Percentiles rank a stretch among this genome's conserved stretches.
Conservation (phyloP, 2,329 filamentous ascomycete genomes). For the Sarocladiaceae sp. region DNA sequence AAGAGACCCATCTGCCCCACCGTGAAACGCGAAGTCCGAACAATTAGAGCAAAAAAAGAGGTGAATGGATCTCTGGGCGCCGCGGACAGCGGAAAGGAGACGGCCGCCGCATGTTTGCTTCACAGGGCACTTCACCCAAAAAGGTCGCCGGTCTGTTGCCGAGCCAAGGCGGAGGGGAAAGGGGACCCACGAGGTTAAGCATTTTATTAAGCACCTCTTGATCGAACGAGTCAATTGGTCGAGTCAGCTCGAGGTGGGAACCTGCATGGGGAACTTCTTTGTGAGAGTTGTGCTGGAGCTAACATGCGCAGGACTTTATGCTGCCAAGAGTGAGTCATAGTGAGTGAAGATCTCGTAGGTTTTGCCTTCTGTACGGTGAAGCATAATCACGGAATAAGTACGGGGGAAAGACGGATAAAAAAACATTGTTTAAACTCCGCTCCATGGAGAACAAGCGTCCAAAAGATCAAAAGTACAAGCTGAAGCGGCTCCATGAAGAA, state of each 20-base stretch:
- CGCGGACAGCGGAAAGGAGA: not conserved
- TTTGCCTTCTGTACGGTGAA: not conserved
- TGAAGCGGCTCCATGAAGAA: no score
- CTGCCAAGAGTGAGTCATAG: not conserved
- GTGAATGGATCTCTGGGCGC: not conserved
- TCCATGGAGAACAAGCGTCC: no score
- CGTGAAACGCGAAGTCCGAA: not conserved
- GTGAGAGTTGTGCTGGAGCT: no score
- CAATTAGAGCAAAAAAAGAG: not conserved
- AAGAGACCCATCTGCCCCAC: constrained; percentile 1
- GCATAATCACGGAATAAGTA: no score
- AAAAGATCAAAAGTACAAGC: no score
- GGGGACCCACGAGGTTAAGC: not conserved
- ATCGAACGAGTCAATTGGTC: not conserved
- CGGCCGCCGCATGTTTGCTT: no score
- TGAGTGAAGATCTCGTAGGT: not conserved
- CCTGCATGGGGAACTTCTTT: no score
- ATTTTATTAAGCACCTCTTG: not conserved
- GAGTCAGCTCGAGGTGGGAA: not conserved
- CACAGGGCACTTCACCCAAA: no score
- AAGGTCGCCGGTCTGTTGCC: not conserved
- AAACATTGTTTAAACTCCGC: no score
- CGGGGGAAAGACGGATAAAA: no score
- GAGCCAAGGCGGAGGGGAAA: not conserved
- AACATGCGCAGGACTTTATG: no score